Conservation (phyloP, 2,329 filamentous ascomycete species). For the Trichoderma arundinaceum region DNA sequence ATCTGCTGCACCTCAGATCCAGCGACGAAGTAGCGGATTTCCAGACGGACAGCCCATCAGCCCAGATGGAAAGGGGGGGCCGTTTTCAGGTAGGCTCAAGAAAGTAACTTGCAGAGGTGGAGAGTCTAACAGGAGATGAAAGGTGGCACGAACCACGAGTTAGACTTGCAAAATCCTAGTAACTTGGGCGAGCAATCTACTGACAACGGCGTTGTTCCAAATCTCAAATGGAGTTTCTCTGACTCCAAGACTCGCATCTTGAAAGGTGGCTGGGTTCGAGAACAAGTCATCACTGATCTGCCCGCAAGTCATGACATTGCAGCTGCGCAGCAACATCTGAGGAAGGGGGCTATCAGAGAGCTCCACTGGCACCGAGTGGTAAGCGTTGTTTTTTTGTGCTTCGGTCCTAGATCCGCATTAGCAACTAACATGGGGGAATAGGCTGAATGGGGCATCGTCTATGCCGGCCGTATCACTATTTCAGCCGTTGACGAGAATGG, state of each 20-base stretch:
- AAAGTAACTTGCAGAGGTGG: neutral
- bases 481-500: slow-evolving; percentile 68
- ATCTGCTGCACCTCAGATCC: slow-evolving; percentile 35
- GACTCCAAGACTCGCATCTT: slow-evolving; percentile 68
- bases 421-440: slow-evolving; percentile 37
- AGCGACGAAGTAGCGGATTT: slow-evolving; percentile 46
- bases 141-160: slow-evolving; percentile 68
- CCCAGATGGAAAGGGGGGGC: slow-evolving; percentile 62
- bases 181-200: slow-evolving; percentile 66
- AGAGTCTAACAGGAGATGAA: neutral
- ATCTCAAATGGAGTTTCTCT: slow-evolving; percentile 73
- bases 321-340: slow-evolving; percentile 70
- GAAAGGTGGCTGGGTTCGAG: slow-evolving; percentile 68
- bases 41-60: slow-evolving; percentile 61
- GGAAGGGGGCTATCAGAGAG: slow-evolving; percentile 68
- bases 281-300: slow-evolving; percentile 70
- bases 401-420: neutral
- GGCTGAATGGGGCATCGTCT: slow-evolving; percentile 72
- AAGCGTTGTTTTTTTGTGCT: slow-evolving; percentile 41
- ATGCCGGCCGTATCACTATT: slow-evolving; percentile 60
- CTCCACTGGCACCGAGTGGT: slow-evolving; percentile 72
- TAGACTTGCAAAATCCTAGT: slow-evolving; percentile 68
- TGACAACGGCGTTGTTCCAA: slow-evolving; percentile 67
- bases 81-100: slow-evolving; percentile 57
- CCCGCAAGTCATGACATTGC: slow-evolving; percentile 70